phyloP scores from a whole-genome alignment of 305 asterid genomes.

The Fraxinus nigra region DNA sequence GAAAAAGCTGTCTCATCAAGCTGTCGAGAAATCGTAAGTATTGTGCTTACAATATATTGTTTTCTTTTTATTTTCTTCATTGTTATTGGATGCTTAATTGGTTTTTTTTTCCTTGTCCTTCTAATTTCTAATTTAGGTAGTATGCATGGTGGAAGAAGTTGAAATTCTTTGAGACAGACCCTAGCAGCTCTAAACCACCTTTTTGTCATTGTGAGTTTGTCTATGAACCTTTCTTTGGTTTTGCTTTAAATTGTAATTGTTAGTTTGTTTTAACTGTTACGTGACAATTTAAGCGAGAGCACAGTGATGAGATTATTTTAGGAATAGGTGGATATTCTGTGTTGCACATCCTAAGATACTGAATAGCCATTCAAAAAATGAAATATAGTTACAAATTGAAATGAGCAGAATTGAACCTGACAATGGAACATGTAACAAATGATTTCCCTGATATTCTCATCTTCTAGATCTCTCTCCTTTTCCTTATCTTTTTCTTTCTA shows the following conservation, averaged over 20 bases:
- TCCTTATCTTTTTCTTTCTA: background rate
- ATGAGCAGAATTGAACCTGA: background rate
- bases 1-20: slow-evolving; percentile 66
- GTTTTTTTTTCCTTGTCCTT: slow-evolving; percentile 4
- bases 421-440: background rate
- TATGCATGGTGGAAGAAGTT: slow-evolving; percentile 96
- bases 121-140: slow-evolving; percentile 56
- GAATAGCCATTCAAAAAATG: background rate
- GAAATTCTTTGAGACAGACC: slow-evolving; percentile 72
- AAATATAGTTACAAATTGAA: background rate
- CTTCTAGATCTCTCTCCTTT: background rate
- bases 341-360: background rate
- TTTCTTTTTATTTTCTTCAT: background rate
- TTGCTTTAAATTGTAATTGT: background rate
- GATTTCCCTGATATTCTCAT: background rate
- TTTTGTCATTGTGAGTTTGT: slow-evolving; percentile 77
- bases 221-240: background rate
- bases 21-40: slow-evolving; percentile 79
- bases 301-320: background rate
- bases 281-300: background rate
- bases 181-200: slow-evolving; percentile 77
- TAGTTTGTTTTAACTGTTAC: background rate
- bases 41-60: background rate
- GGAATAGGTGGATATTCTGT: background rate
- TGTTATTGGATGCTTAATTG: slow-evolving; percentile 8